phyloP scores from a whole-genome alignment of 177 flowering plant species.

The Telopea speciosissima region DNA sequence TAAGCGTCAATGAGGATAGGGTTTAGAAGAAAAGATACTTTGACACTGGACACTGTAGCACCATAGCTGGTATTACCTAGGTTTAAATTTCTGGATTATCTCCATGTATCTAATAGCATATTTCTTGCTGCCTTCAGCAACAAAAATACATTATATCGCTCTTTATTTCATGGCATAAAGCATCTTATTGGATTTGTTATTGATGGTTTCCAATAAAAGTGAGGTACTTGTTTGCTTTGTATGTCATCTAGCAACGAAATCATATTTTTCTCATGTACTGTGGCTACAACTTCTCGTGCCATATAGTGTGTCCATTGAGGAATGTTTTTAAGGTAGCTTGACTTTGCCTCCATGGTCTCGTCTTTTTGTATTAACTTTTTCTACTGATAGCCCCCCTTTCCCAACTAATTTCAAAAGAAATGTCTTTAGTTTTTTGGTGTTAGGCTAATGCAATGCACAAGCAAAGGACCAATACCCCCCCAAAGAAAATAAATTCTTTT shows the following conservation, averaged over 20 bases:
- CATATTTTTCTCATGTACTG: not conserved
- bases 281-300: not conserved
- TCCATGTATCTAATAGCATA: not conserved
- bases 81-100: not conserved
- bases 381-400: no score
- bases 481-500: no score
- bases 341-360: not conserved
- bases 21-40: not conserved
- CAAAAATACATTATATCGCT: not conserved
- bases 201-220: not conserved
- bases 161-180: not conserved
- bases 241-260: not conserved
- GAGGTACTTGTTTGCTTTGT: not conserved
- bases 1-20: not conserved
- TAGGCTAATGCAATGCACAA: no score
- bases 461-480: no score
- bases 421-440: no score
- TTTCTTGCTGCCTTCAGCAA: not conserved
- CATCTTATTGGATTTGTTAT: not conserved
- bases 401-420: no score
- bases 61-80: no score
- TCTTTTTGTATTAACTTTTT: not conserved
- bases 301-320: not conserved
- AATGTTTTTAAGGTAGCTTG: not conserved
- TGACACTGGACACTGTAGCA: no score